These are phyloP conservation scores for Tetratostichococcus sp. DNA, from an alignment of 139 green algal genomes.

Conservation along the genomic window DNA sequence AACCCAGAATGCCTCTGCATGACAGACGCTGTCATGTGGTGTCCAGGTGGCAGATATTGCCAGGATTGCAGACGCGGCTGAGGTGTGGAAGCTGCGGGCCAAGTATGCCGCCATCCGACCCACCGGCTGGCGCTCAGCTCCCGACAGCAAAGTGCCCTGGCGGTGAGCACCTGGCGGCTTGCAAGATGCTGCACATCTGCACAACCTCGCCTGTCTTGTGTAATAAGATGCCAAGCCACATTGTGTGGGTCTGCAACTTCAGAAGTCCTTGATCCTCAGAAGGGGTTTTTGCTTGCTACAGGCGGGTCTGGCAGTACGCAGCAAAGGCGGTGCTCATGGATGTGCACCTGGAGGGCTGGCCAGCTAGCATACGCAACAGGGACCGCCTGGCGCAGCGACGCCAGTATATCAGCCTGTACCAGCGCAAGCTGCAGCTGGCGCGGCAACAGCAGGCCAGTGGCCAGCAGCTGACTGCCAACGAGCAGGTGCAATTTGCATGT, in stretches of 20 bases:
- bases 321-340: conserved; percentile 36
- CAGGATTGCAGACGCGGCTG: conserved; percentile 8
- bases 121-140: neutral
- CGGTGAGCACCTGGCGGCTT: neutral
- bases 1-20: no score
- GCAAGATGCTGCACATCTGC: no score
- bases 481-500: neutral
- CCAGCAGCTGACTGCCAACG: neutral
- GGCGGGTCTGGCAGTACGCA: conserved; percentile 43
- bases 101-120: conserved; percentile 33
- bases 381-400: conserved; percentile 1
- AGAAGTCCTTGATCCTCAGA: neutral
- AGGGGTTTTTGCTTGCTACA: no score
- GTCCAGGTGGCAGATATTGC: conserved; percentile 17
- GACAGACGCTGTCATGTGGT: neutral
- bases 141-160: conserved; percentile 4
- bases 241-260: neutral
- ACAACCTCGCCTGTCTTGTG: no score
- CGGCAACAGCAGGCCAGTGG: neutral
- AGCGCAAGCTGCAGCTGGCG: conserved; percentile 12
- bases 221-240: no score
- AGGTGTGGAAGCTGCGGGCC: conserved; percentile 11
- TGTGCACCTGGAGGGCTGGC: conserved; percentile 2
- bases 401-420: conserved; percentile 31
- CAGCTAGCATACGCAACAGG: neutral